Evolutionary conservation across 805 yeast genomes (phyloP), one percentile per base, ranked within the genome.

Genomic region (Candida nemodendra): DNA sequence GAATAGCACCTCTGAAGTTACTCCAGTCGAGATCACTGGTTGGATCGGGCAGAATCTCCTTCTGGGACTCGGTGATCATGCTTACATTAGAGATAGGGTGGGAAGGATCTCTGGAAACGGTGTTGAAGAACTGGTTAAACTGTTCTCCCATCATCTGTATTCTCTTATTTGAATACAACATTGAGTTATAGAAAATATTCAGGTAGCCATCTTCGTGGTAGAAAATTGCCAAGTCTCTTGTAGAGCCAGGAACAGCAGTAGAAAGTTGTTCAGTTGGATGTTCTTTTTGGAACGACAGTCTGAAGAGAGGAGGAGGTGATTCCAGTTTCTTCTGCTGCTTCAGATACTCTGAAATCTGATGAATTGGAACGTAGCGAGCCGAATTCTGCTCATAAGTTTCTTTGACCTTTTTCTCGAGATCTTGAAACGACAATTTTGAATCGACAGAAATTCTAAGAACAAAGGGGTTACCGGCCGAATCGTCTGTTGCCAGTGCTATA

Each of bases 1-100:
- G 99, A 53, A 93, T 95, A 12, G 98, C 90, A 31, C 99, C 99
- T 49, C 95, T 75, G 64, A 78, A 93, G 19, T 84, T 84, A 28
- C 81, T 71, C 97, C 97, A 93, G 64, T 89, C 95, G 47, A 93
- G 71, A 52, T 89, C 84, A 8, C 68, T 61, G 7, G 88, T 85
- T 30, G 99, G 98, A 59, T 90, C 90, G 5, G 99, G 99, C 39
- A 95, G 69, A 2, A 70, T 64, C 0, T 61, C 46, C 30, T 53
- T 56, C 52, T 89, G 95, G 2, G 80, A 61, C n/a, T 65, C 53
- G 2, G 98, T 88, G 39, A 87, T 66, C 47, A 93, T 69, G 28
- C 77, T 74, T 21, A 85, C 74, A 42, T 77, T 69, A 30, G 93
- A 78, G 38, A 87, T 72, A 14, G 65, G 57, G 2, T 57, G 37